These are phyloP conservation scores for Cytospora piceae DNA, from an alignment of 2,329 filamentous ascomycete genomes.

Conservation along the genomic window DNA sequence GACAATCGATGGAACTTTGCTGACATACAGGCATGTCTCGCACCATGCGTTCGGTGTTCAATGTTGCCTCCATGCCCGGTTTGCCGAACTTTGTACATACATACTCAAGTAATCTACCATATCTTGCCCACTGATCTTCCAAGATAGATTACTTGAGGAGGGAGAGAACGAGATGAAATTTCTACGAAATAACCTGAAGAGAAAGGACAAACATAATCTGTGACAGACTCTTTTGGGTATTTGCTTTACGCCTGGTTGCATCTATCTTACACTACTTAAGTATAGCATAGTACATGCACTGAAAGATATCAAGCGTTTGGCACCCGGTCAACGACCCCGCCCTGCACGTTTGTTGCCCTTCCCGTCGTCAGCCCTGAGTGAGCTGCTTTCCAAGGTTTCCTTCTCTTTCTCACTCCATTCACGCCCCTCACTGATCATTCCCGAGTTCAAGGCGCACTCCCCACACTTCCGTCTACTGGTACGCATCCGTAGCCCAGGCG, in stretches of 20 bases:
- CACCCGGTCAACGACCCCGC: constrained; percentile 17
- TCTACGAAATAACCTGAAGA: not conserved
- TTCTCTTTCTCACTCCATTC: constrained; percentile 3
- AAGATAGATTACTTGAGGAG: too few relatives aligned
- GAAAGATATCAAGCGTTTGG: constrained; percentile 6
- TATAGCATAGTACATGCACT: too few relatives aligned
- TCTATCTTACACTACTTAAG: not conserved
- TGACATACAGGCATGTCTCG: not conserved
- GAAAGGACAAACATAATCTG: not conserved
- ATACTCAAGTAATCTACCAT: too few relatives aligned
- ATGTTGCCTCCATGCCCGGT: not conserved
- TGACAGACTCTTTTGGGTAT: not conserved
- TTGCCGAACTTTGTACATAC: not conserved
- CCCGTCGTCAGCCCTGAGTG: constrained; percentile 24
- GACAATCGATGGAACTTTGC: not conserved
- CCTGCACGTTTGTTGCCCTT: constrained; percentile 3
- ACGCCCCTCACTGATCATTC: not conserved
- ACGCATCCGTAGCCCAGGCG: constrained; percentile 6
- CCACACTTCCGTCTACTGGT: not conserved
- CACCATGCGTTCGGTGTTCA: not conserved
- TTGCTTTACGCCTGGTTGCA: not conserved
- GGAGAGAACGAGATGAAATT: too few relatives aligned
- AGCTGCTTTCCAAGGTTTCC: not conserved
- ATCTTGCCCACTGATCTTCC: too few relatives aligned
- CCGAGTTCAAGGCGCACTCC: not conserved